Base-by-base conservation (phyloP, 805 yeast genomes). In the Candida glaebosa region DNA sequence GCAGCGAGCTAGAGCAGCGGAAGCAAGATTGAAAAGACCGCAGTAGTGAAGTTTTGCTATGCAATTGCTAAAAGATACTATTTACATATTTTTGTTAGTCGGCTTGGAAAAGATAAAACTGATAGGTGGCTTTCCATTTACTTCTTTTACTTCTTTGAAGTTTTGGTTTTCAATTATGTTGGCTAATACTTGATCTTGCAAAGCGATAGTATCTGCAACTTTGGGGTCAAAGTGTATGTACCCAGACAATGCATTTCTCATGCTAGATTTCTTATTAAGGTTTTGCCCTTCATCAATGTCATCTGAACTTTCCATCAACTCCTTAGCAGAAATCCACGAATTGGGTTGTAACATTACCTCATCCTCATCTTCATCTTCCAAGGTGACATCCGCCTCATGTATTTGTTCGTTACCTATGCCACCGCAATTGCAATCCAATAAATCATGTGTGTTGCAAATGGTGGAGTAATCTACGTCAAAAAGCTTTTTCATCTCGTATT, bases 1-100 rank as follows among this genome's bases (percentile, higher is more conserved):
- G 54, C 90, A 90, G 55, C 73, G 98, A 41, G 97, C 97, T 1
- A 75, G 98, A 41, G 99, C 99, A 0, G 97, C 96, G 0, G 98
- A 93, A 59, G 96, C 91, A 0, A 73, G 99, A 51, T 52, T 87
- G 41, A 61, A 55, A 32, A 39, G 31, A 37, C 17, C 45, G 34
- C 44, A 36, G 34, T 17, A 18, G 26, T 33, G 12, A 5, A 12
- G 12, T 26, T 18, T 25, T 8, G 14, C 7, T 31, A 31, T 12
- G 5, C 33, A n/a, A n/a, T n/a, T n/a, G n/a, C n/a, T n/a, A n/a
- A n/a, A n/a, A 18, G 4, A 34, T 17, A 19, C 28, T 12, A 24
- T 24, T 8, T 24, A 24, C 28, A 24, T 24, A 24, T 8, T 24
- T 24, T 34, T 34, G 22, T 19, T 34, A 9, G 37, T 19, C 6